Percentiles rank a stretch among this genome's conserved stretches.
These are phyloP conservation scores for Collybiopsis luxurians DNA, from an alignment of 768 basidiomycete genomes.

Conservation along the genomic window DNA sequence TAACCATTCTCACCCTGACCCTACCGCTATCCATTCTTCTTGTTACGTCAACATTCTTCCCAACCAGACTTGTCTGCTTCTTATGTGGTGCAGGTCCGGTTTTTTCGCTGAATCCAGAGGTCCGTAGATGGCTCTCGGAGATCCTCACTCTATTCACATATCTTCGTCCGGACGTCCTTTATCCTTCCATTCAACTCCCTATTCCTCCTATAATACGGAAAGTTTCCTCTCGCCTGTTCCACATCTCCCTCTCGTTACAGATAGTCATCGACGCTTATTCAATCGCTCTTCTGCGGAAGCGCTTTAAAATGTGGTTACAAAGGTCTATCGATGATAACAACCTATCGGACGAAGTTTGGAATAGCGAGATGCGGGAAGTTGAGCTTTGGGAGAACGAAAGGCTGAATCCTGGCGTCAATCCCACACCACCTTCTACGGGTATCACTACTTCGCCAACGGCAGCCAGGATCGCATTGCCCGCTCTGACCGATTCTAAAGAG, in stretches of 20 bases:
- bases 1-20: conserved; percentile 44
- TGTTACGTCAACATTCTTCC: conserved; percentile 44
- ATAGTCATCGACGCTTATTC: conserved; percentile 7
- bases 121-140: conserved; percentile 16
- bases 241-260: not conserved
- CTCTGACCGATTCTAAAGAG: not conserved
- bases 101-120: conserved; percentile 48
- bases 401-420: conserved; percentile 29
- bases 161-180: not conserved
- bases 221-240: not conserved
- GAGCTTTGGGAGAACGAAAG: conserved; percentile 85
- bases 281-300: conserved; percentile 12
- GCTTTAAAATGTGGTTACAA: conserved; percentile 25
- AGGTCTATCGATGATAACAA: conserved; percentile 62
- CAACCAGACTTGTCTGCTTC: conserved; percentile 45
- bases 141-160: not conserved
- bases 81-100: conserved; percentile 50
- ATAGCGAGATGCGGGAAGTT: conserved; percentile 60
- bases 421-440: not conserved
- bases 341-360: conserved; percentile 64
- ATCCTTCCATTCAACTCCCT: not conserved
- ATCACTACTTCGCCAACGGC: not conserved
- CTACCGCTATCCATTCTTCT: conserved; percentile 50
- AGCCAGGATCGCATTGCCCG: not conserved
- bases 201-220: not conserved